These are phyloP conservation scores for Arthromyces matolae DNA, from an alignment of 768 basidiomycete genomes.

Conservation along the genomic window DNA sequence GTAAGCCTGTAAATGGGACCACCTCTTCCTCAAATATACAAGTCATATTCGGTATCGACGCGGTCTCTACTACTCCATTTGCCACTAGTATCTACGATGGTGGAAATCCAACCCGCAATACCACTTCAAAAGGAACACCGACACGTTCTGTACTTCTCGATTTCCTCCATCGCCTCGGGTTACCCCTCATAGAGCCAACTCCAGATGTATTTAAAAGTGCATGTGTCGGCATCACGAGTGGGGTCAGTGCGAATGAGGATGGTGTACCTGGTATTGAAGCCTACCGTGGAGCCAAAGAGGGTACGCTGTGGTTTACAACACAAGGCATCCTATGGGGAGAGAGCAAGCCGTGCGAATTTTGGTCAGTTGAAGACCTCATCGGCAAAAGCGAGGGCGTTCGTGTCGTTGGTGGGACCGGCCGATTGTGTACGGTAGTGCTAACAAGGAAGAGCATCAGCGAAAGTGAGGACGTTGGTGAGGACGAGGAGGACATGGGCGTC, in stretches of 20 bases:
- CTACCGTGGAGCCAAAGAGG: conserved; percentile 67
- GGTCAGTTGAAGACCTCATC: conserved; percentile 58
- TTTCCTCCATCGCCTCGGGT: conserved; percentile 48
- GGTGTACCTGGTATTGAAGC: conserved; percentile 65
- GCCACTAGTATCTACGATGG: conserved; percentile 36
- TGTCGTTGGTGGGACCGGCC: conserved; percentile 59
- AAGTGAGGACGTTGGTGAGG: conserved; percentile 19
- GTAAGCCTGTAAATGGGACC: conserved; percentile 29
- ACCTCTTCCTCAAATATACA: conserved; percentile 42
- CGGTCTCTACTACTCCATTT: conserved; percentile 42
- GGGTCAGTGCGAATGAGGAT: conserved; percentile 33
- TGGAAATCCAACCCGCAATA: conserved; percentile 23
- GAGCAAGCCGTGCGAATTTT: conserved; percentile 75
- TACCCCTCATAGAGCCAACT: conserved; percentile 46
- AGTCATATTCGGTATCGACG: conserved; percentile 71
- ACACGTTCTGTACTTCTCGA: conserved; percentile 46
- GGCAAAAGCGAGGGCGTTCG: conserved; percentile 46
- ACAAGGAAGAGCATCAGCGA: conserved; percentile 29
- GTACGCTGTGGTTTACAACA: conserved; percentile 68
- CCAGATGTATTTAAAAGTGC: conserved; percentile 54
- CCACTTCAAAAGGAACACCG: conserved; percentile 47
- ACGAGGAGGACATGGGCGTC: conserved; percentile 41
- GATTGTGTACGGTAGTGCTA: conserved; percentile 63
- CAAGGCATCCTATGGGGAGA: conserved; percentile 72
- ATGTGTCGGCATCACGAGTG: conserved; percentile 31